Evolutionary conservation across 306 rosid species (phyloP), one percentile per base, ranked within the genome.

Genomic region (Gastrolobium bilobum): DNA sequence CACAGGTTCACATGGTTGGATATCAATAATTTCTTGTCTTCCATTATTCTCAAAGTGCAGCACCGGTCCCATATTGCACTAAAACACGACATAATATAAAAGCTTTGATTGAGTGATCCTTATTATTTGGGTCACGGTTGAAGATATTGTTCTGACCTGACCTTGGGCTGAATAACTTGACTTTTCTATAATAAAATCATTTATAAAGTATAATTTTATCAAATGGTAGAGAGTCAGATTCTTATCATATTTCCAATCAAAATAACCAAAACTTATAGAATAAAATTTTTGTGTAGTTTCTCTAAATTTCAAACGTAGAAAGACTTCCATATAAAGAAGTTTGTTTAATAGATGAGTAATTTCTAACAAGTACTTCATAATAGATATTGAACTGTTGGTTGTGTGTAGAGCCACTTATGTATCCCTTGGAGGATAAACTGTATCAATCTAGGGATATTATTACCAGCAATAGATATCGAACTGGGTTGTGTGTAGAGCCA

Each of bases 51-150:
- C 64, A 26, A n/a, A 63, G 60, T 56, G 71, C 58, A 72, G 44
- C 71, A 62, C 62, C 20, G 75, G 82, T 72, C 82, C 82, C 79
- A 63, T 71, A 58, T 37, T 72, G 58, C 82, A 63, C 79, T 77
- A 40, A 8, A 63, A 82, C 53, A 33, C 69, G 33, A 40, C 70
- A 66, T 38, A 5, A 44, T 63, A 35, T 14, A 34, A 76, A 76
- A 77, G 79, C 56, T 62, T 68, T 59, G 60, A 58, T 68, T 46
- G 20, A 6, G 4, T 68, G 40, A 46, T 68, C 61, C 50, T 66
- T 77, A 40, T 54, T 67, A 29, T 77, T 42, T 15, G 38, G 52
- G 35, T 39, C 73, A 52, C 35, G 31, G 29, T 31, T 42, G 58
- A 66, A 67, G 66, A 14, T 47, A 43, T 59, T 52, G 15, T 15